These are phyloP conservation scores for Cystobasidium ongulense DNA, from an alignment of 768 basidiomycete species.

Conservation along the genomic window DNA sequence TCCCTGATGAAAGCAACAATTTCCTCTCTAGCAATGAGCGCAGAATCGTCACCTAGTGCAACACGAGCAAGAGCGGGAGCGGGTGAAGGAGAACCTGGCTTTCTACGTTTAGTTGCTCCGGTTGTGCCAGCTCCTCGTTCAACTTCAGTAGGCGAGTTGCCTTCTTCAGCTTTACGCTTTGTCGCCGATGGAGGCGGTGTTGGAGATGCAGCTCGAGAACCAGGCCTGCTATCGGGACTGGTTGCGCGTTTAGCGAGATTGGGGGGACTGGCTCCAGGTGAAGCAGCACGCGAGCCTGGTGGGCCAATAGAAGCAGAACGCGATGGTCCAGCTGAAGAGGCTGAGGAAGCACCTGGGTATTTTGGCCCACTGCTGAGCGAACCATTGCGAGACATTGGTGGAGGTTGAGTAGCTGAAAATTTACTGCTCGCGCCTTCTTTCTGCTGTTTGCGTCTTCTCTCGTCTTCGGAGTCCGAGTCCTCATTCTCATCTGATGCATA, in stretches of 20 bases:
- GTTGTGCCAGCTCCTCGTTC: neutral
- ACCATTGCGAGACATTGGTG: neutral
- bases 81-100: constrained; percentile 27
- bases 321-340: neutral
- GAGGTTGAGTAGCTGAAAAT: constrained; percentile 1
- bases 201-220: constrained; percentile 17
- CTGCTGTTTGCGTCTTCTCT: constrained; percentile 3
- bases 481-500: constrained; percentile 19
- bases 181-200: constrained; percentile 25
- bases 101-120: constrained; percentile 16
- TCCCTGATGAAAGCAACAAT: constrained; percentile 22
- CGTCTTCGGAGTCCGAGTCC: constrained; percentile 13
- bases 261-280: neutral
- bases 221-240: constrained; percentile 4
- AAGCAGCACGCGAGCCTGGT: constrained; percentile 23
- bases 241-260: neutral
- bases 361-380: neutral
- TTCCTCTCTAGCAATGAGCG: constrained; percentile 14
- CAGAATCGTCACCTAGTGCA: constrained; percentile 19
- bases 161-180: constrained; percentile 28
- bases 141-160: neutral
- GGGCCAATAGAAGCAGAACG: neutral
- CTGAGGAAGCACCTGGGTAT: constrained; percentile 15
- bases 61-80: neutral
- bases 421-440: neutral